These are phyloP conservation scores for Pseudevernia furfuracea DNA, from an alignment of 495 filamentous ascomycete genomes.

Conservation along the genomic window DNA sequence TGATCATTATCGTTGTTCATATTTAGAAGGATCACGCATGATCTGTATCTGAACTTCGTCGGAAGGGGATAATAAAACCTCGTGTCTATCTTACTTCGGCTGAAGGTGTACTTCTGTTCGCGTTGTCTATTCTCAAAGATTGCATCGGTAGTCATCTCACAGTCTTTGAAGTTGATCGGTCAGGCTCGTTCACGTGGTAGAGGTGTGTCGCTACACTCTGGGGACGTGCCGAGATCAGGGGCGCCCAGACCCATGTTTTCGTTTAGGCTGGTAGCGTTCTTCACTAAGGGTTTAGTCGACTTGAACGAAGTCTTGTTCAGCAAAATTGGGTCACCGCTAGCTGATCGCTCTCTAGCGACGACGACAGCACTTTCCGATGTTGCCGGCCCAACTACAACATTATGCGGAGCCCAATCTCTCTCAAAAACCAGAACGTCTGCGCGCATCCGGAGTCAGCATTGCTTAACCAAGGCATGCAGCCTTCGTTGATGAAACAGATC, in stretches of 20 bases:
- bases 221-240: neutral
- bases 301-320: neutral
- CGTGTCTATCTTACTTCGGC: neutral
- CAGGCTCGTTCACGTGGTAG: neutral
- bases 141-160: neutral
- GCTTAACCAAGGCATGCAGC: too few relatives aligned
- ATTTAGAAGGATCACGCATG: neutral
- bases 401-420: too few relatives aligned
- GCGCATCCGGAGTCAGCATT: too few relatives aligned
- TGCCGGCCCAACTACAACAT: neutral
- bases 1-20: neutral
- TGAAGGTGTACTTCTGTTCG: neutral
- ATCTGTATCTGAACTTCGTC: neutral
- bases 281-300: neutral
- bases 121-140: neutral
- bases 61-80: neutral
- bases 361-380: too few relatives aligned
- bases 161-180: neutral
- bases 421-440: conserved; percentile 5
- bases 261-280: neutral
- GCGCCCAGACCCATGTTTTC: neutral
- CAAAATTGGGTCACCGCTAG: neutral
- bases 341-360: too few relatives aligned
- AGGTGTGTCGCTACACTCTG: neutral
- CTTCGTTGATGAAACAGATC: too few relatives aligned